Conservation (phyloP, 768 basidiomycete species). For the Lentinula aciculospora region DNA sequence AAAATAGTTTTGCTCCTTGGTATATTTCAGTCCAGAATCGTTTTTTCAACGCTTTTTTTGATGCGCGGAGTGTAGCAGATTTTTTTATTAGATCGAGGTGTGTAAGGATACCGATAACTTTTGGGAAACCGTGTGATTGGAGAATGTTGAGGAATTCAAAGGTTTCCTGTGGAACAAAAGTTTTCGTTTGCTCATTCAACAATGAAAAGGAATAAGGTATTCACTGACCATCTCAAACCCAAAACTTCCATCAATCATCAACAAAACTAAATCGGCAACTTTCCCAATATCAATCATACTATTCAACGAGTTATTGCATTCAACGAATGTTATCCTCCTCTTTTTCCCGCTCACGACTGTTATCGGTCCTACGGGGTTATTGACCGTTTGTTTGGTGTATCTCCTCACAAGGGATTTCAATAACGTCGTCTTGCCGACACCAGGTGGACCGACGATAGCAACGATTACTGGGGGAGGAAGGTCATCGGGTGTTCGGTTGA, state of each 20-base stretch:
- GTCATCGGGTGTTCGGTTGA: constrained; percentile 89
- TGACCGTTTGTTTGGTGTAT: constrained; percentile 90
- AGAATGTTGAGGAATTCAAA: constrained; percentile 98
- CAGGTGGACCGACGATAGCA: constrained; percentile 93
- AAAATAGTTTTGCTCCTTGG: constrained; percentile 97
- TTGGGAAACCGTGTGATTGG: constrained; percentile 96
- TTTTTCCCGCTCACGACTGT: constrained; percentile 94
- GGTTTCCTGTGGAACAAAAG: constrained; percentile 63
- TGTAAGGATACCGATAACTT: constrained; percentile 93
- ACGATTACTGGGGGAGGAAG: constrained; percentile 91
- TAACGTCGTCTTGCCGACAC: constrained; percentile 94
- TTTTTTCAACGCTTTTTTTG: constrained; percentile 93
- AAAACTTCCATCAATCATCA: constrained; percentile 97
- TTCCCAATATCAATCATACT: constrained; percentile 99
- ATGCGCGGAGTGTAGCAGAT: constrained; percentile 73
- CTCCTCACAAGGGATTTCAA: constrained; percentile 87
- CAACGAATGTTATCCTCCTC: constrained; percentile 89
- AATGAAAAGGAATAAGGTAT: not conserved
- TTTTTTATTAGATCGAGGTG: constrained; percentile 98
- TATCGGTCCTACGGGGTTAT: constrained; percentile 87
- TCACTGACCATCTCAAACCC: constrained; percentile 97
- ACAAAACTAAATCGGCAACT: constrained; percentile 90
- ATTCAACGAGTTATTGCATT: constrained; percentile 96
- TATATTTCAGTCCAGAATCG: constrained; percentile 99
- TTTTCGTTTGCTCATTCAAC: too few relatives aligned